Evolutionary conservation across 352 stramenopile species (phyloP), one percentile per base, ranked within the genome.

Genomic region (Phytopythium chamaehyphon): DNA sequence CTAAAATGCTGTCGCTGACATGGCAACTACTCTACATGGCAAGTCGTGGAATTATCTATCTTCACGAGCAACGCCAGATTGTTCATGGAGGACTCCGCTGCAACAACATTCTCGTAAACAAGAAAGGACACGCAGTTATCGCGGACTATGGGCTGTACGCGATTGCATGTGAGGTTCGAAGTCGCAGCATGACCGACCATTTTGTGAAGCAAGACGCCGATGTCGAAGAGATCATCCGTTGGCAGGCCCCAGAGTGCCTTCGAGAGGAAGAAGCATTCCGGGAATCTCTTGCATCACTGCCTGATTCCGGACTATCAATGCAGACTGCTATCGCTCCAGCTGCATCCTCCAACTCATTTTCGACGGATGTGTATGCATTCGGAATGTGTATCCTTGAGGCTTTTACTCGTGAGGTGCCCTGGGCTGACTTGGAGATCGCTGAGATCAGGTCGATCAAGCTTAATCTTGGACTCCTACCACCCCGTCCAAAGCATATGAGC

Each of bases 381-480:
- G 81, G 81, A n/a, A 88, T 92, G 78, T 88, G 72, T 38, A 86
- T 90, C 22, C n/a, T 88, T 7, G 78, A 92, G 37, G 69, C 75
- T 1, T 54, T 88, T 23, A 86, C 78, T 1, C 60, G 63, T 0
- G 63, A 71, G 10, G 52, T 73, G 0, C 81, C 81, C 0, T 92
- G 79, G 79, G 55, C 40, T 12, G 62, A 46, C 1, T 47, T 86
- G 37, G 69, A 81, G n/a, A 55, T 69, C 10, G 21, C 59, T 0
- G 72, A 82, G 46, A 71, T 90, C 28, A 64, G 65, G 14, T 72
- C 68, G 18, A 62, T 86, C 9, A 90, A 90, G 58, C 57, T 62
- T 3, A 82, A 75, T 24, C 40, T 80, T 15, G 57, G 68, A 40
- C 47, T 79, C 3, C 57, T 90, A 9, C 79, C 79, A 11, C 67